Evolutionary conservation across 2,329 filamentous ascomycete species (phyloP).

Genomic region (Akanthomyces lecanii): DNA sequence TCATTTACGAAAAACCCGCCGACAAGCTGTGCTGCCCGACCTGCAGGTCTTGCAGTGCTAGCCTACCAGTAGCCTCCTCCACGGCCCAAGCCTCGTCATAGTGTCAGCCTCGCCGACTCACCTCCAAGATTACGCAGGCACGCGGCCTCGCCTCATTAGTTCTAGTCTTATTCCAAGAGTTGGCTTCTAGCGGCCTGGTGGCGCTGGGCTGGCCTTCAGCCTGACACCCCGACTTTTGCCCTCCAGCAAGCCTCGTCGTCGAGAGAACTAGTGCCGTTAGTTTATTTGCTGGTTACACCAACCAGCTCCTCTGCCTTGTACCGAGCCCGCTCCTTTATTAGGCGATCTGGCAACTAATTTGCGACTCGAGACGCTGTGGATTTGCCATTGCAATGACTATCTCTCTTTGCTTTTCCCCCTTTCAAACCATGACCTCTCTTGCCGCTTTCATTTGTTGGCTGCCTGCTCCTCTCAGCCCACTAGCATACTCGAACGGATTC

Average conservation of each 20-base stretch:
- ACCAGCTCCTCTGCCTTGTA: neutral
- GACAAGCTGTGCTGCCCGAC: too few species aligned
- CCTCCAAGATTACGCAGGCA: neutral
- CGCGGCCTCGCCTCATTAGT: neutral
- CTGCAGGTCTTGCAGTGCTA: too few species aligned
- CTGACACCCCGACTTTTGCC: neutral
- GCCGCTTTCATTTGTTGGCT: neutral
- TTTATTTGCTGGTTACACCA: neutral
- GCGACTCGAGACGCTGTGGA: too few species aligned
- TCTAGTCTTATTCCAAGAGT: neutral
- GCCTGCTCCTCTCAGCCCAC: neutral
- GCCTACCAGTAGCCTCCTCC: neutral
- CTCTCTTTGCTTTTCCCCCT: neutral
- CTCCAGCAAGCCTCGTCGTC: neutral
- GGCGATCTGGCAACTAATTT: too few species aligned
- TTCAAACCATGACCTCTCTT: neutral
- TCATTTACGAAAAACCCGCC: too few species aligned
- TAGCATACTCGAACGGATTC: neutral
- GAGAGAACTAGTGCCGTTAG: neutral
- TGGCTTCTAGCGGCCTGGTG: neutral
- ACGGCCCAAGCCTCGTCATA: neutral
- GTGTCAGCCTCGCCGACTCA: neutral
- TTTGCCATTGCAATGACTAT: too few species aligned
- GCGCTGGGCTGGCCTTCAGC: constrained; percentile 5
- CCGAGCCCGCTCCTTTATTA: too few species aligned